These are phyloP conservation scores for Colletotrichum gigasporum DNA, from an alignment of 2,329 filamentous ascomycete species.

Conservation along the genomic window DNA sequence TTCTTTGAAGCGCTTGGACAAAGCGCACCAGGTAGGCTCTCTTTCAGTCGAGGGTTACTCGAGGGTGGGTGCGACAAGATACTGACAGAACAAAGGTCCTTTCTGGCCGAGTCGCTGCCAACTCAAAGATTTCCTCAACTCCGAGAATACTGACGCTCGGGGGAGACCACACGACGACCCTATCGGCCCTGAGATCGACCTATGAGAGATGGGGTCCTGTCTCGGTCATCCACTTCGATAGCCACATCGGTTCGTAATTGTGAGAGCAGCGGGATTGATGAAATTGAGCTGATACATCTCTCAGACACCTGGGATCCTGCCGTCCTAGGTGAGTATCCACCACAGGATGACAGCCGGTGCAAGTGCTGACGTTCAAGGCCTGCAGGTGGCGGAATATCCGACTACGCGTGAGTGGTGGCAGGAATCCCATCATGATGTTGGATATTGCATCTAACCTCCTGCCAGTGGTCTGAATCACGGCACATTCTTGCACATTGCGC, in stretches of 20 bases:
- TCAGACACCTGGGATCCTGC: constrained; percentile 77
- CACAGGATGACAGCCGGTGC: too few species aligned
- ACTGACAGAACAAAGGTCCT: constrained; percentile 37
- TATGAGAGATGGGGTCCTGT: constrained; percentile 66
- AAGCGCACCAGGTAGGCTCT: constrained; percentile 63
- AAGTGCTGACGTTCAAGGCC: background rate
- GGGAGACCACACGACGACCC: constrained; percentile 71
- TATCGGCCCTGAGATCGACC: constrained; percentile 69
- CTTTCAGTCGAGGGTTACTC: too few species aligned
- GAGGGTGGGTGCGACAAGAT: too few species aligned
- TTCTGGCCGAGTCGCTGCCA: constrained; percentile 47
- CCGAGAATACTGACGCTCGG: constrained; percentile 69
- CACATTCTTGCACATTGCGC: constrained; percentile 69
- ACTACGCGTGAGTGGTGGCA: constrained; percentile 60
- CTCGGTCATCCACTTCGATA: constrained; percentile 73
- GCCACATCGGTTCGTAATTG: constrained; percentile 61
- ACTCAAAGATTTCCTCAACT: constrained; percentile 50
- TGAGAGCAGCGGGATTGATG: constrained; percentile 33
- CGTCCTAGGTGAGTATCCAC: constrained; percentile 52
- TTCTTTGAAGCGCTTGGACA: constrained; percentile 78
- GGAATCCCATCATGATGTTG: too few species aligned
- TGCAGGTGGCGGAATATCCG: constrained; percentile 63
- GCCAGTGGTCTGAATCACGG: constrained; percentile 65
- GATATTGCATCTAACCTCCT: background rate
- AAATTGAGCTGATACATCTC: constrained; percentile 26